phyloP scores from a whole-genome alignment of 257 asterid genomes.

The Solanum chilense region DNA sequence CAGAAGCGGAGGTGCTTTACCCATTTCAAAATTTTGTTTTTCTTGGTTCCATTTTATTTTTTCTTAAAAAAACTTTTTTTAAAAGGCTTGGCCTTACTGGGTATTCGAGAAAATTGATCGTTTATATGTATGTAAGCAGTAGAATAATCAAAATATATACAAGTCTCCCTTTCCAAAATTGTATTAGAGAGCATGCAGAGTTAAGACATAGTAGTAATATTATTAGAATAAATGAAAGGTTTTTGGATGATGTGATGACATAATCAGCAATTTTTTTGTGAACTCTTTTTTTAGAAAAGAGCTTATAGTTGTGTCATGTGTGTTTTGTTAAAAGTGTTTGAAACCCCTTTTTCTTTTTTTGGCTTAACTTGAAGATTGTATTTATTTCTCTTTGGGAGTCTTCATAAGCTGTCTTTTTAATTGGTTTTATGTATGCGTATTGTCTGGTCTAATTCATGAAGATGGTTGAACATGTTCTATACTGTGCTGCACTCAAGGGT shows the following conservation, averaged over 20 bases:
- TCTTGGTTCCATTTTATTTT: background rate
- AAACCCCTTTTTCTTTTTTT: background rate
- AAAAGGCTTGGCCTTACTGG: background rate
- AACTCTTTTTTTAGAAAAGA: background rate
- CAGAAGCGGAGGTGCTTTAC: conserved; percentile 45
- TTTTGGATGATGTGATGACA: background rate
- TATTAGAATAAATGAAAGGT: background rate
- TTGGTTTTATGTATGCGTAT: background rate
- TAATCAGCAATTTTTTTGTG: background rate
- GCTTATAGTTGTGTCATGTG: background rate
- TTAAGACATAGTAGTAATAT: background rate
- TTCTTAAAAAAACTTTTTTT: background rate
- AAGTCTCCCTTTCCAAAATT: background rate
- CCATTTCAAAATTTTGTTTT: background rate
- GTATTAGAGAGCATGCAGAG: background rate
- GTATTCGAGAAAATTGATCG: background rate
- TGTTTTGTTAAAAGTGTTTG: background rate
- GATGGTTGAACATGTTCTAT: background rate
- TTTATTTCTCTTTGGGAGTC: background rate
- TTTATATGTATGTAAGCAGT: background rate
- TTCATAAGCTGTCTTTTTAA: background rate
- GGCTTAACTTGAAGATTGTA: background rate
- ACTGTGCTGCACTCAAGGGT: background rate
- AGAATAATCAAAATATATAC: background rate
- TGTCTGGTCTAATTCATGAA: background rate